A percentile compares a stretch with the other conserved stretches of the same genome.
Conservation (phyloP, 2,329 filamentous ascomycete species). For the Aspergillus tanneri region DNA sequence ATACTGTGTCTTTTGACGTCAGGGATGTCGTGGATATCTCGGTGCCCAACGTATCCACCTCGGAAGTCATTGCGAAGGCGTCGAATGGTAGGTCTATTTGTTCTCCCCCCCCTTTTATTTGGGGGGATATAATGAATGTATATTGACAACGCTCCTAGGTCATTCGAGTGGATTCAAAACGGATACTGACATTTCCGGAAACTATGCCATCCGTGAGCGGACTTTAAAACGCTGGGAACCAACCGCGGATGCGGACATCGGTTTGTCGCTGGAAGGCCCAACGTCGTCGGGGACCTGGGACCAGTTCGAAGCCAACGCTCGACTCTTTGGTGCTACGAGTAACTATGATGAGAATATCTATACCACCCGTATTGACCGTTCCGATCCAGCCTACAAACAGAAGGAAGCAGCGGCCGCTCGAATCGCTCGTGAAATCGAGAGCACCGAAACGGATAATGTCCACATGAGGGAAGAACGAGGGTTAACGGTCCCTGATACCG, state of each 20-base stretch:
- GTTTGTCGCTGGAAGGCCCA: conserved; percentile 70
- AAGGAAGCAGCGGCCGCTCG: conserved; percentile 75
- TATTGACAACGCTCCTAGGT: conserved; percentile 50
- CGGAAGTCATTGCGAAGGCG: conserved; percentile 51
- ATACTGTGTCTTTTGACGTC: conserved; percentile 60
- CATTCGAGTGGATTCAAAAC: conserved; percentile 72
- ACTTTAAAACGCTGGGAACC: conserved; percentile 80
- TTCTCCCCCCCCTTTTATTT: neutral
- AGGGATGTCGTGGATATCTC: conserved; percentile 60
- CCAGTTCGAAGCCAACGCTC: conserved; percentile 88
- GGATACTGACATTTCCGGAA: conserved; percentile 81
- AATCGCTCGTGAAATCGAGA: conserved; percentile 87
- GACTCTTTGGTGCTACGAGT: conserved; percentile 80
- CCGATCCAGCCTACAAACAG: conserved; percentile 76
- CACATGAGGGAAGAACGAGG: conserved; percentile 90
- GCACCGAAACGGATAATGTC: conserved; percentile 67
- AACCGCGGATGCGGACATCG: conserved; percentile 59
- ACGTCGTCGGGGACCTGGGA: conserved; percentile 66
- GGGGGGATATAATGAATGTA: too few relatives aligned
- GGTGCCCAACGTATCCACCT: conserved; percentile 54
- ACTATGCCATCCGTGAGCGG: conserved; percentile 67
- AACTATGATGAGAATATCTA: conserved; percentile 95
- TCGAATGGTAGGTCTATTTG: conserved; percentile 56
- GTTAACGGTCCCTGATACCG: conserved; percentile 62
- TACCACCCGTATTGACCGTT: conserved; percentile 85